Percentiles rank a stretch among this genome's conserved stretches.
These are phyloP conservation scores for Angomonas deanei DNA, from an alignment of 208 protist species.

Conservation along the genomic window DNA sequence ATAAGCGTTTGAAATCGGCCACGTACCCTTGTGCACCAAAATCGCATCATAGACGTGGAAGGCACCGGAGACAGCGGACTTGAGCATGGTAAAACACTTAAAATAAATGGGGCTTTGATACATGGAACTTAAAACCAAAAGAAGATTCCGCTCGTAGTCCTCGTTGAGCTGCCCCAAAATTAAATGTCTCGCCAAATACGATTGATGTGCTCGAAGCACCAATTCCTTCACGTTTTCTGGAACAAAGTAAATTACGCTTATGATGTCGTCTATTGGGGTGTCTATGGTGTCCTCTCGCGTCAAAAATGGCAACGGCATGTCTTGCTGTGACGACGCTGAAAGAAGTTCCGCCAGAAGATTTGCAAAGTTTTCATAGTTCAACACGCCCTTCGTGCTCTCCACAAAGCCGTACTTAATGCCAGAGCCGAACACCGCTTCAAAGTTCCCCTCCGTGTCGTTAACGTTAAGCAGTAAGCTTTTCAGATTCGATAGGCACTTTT, in stretches of 20 bases:
- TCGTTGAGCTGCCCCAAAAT: constrained; percentile 24
- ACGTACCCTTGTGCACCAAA: constrained; percentile 16
- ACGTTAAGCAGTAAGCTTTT: background rate
- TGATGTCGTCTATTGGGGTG: constrained; percentile 31
- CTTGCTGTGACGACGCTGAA: constrained; percentile 3
- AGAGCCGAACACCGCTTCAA: background rate
- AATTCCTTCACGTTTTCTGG: constrained; percentile 36
- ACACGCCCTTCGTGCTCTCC: background rate
- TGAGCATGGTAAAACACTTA: constrained; percentile 39
- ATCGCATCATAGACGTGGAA: constrained; percentile 12
- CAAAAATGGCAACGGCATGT: constrained; percentile 4
- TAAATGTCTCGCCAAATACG: constrained; percentile 26
- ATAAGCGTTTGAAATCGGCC: constrained; percentile 15
- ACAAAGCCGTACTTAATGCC: background rate
- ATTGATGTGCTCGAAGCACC: constrained; percentile 28
- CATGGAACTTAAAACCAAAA: constrained; percentile 29
- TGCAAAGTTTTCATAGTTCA: background rate
- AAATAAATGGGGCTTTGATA: constrained; percentile 41
- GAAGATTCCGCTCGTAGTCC: constrained; percentile 16
- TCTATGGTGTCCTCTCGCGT: constrained; percentile 3
- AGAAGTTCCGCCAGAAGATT: constrained; percentile 25
- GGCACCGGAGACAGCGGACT: constrained; percentile 10
- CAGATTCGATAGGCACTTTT: background rate
- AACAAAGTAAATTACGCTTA: constrained; percentile 45
- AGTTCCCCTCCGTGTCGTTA: background rate